phyloP scores from a whole-genome alignment of 2,329 filamentous ascomycete genomes.

The Arachnopeziza araneosa region DNA sequence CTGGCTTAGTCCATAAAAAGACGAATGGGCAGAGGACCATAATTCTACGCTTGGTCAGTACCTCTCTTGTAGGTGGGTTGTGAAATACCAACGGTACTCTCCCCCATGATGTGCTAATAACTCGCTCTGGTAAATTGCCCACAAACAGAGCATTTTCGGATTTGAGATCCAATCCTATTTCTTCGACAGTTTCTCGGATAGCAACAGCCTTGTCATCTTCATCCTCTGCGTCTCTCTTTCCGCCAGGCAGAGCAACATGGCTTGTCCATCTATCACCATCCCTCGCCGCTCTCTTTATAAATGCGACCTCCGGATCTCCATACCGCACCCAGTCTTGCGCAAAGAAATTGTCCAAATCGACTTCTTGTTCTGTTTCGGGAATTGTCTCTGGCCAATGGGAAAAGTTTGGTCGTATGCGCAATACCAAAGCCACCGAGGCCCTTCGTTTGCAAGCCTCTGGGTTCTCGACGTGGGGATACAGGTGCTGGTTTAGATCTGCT shows the following conservation, averaged over 20 bases:
- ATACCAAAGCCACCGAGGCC: conserved; percentile 54
- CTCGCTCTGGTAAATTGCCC: conserved; percentile 59
- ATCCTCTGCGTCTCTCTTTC: conserved; percentile 61
- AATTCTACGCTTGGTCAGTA: conserved; percentile 36
- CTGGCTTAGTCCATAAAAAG: conserved; percentile 54
- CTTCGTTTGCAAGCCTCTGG: conserved; percentile 25
- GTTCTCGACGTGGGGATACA: conserved; percentile 41
- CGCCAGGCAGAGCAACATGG: conserved; percentile 63
- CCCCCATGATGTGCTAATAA: conserved; percentile 63
- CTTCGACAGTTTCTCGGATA: conserved; percentile 58
- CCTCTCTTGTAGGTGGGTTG: not conserved
- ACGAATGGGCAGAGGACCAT: conserved; percentile 68
- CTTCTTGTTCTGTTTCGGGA: conserved; percentile 21
- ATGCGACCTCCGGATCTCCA: conserved; percentile 62
- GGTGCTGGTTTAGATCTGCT: conserved; percentile 35
- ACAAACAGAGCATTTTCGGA: conserved; percentile 41
- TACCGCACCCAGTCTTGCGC: conserved; percentile 58
- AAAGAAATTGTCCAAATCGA: conserved; percentile 53
- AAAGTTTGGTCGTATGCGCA: conserved; percentile 56
- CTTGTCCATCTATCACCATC: conserved; percentile 64
- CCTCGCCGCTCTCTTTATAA: conserved; percentile 63
- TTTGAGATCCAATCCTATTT: conserved; percentile 58
- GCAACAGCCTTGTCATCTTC: conserved; percentile 56
- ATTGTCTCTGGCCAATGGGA: conserved; percentile 42
- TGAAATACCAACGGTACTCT: conserved; percentile 49